Base-by-base conservation (phyloP, 192 early-diverging fungal species). In the Coemansia sp. region DNA sequence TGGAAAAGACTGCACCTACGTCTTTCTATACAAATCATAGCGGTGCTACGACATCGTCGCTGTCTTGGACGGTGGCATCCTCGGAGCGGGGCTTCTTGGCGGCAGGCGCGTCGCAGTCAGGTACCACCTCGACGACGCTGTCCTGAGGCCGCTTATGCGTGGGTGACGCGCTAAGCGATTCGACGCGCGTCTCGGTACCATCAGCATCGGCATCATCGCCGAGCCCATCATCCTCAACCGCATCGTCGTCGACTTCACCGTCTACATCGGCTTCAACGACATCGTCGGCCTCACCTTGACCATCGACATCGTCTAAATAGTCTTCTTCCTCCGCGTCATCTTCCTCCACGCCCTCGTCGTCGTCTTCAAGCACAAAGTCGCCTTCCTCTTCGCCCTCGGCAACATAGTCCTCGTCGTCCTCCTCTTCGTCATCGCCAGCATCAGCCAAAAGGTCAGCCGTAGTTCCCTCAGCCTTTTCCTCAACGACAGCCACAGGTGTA, bases 381-480 rank as follows among this genome's bases (percentile, higher is more conserved):
- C 63, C 63, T 39, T 71, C 73, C 29, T 80, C 78, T 21, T 80
- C 78, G 6, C 72, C 73, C 7, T 67, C 73, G 6, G 67, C 69
- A 2, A 66, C 78, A 81, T 70, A 79, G 67, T 79, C 77, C 6
- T 73, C 70, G 34, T 78, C 76, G 4, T 67, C 77, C 0, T 79
- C 74, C 2, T 69, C 73, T 3, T 66, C 74, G 17, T 77, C 63
- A 9, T 62, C 64, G 16, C 56, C 57, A 3, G 33, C 64, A 36
- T 63, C 67, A 10, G 45, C 72, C 13, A 73, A 50, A 34, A 78
- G 60, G 16, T 67, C 67, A 6, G 76, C 76, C 1, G 76, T 73
- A 7, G 57, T 56, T 13, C 50, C 61, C 13, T 64, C 67, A 29
- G 29, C 66, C 6, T 57, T 69, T 4, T 50, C 66, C 4, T 46